A percentile compares a stretch with the other conserved stretches of the same genome.
phyloP scores from a whole-genome alignment of 768 basidiomycete genomes.

The Termitomyces titanicus region DNA sequence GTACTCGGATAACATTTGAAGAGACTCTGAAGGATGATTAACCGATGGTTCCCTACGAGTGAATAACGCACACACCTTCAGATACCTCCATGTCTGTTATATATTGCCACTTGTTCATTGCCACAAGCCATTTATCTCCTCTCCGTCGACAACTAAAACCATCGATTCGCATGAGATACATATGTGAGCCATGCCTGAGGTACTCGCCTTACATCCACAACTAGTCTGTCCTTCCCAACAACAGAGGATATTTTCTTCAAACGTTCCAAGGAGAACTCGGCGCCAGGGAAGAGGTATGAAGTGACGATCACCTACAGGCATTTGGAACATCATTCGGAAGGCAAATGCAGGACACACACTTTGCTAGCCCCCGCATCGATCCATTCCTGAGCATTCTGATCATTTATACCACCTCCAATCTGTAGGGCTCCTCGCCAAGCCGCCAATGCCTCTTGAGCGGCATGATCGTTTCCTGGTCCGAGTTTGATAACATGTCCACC shows the following conservation, averaged over 20 bases:
- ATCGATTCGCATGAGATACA: not conserved
- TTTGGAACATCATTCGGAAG: slow-evolving; percentile 2
- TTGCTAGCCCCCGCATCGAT: slow-evolving; percentile 88
- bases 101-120: slow-evolving; percentile 99
- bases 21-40: slow-evolving; percentile 50
- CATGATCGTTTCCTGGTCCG: slow-evolving; percentile 83
- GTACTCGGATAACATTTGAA: slow-evolving; percentile 71
- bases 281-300: slow-evolving; percentile 88
- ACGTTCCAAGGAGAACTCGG: slow-evolving; percentile 71
- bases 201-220: slow-evolving; percentile 87
- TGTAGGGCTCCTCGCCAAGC: slow-evolving; percentile 89
- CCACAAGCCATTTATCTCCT: slow-evolving; percentile 82
- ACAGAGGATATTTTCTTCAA: slow-evolving; percentile 55
- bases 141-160: slow-evolving; percentile 71
- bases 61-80: slow-evolving; percentile 46
- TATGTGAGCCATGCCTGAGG: not conserved
- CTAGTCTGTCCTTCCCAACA: slow-evolving; percentile 83
- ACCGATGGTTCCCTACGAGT: not conserved
- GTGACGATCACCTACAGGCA: slow-evolving; percentile 87
- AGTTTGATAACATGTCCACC: slow-evolving; percentile 98
- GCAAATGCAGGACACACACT: slow-evolving; percentile 29
- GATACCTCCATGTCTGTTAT: slow-evolving; percentile 92
- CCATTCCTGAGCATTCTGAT: slow-evolving; percentile 80
- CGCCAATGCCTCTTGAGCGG: slow-evolving; percentile 78
- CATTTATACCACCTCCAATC: slow-evolving; percentile 90